Base-by-base conservation (phyloP, 805 yeast species). In the Nakazawaea wickerhamii region DNA sequence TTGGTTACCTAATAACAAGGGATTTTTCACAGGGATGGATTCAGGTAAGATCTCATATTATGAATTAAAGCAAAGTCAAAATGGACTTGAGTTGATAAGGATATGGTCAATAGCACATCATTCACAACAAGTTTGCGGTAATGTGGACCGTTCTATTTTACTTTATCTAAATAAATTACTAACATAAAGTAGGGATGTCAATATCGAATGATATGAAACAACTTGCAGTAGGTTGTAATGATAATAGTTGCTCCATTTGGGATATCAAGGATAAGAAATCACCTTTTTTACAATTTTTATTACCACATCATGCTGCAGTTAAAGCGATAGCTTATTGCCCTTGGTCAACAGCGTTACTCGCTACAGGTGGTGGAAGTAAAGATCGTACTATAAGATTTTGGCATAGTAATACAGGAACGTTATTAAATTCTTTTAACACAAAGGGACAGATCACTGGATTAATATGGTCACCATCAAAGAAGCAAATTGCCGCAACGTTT, bases 321-420 rank as follows among this genome's bases (percentile, higher is more conserved):
- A 89, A 89, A 52, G 97, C 96, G 0, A 66, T 90, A 35, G 84
- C 91, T 3, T 90, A 77, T 53, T 90, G 96, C 56, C 97, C 97
- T 0, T 89, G 96, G 96, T 72, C 87, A 15, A 77, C 77, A 11
- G 71, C 83, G 2, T 61, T 90, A 7, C 58, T 90, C 27, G 96
- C 91, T 1, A 88, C 96, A 0, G 97, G 97, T 0, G 96, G 93
- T 3, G 97, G 97, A 0, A 76, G 82, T 17, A 80, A 78, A 51
- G 97, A 90, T 57, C 65, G 90, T 39, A 73, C 73, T n/a, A 75
- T 89, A 7, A 58, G 90, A 45, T 87, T 88, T 57, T 89, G 96
- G 96, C 95, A 90, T 58, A 73, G 93, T 0, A 65, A 65, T 3
- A 70, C 91, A 0, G 96, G 96, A 0, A 82, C 95, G 0, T 58